Base-by-base conservation (phyloP, 257 asterid species). In the Nicotiana tabacum region DNA sequence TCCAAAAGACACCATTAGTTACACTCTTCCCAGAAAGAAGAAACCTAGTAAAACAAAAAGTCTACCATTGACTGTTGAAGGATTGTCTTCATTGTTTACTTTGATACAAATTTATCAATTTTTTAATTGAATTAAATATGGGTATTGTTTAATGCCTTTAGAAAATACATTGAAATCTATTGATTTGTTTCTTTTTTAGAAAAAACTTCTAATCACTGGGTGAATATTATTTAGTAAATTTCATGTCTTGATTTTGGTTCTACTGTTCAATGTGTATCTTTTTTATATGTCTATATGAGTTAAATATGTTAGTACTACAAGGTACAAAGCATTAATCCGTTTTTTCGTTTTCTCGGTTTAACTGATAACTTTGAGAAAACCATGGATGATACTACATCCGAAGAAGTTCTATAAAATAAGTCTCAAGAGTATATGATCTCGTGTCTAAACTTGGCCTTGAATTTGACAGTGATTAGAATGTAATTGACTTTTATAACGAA, bases 401-500 rank as follows among this genome's bases (percentile, higher is more conserved):
- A 12, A 58, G 27, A 58, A 18, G 24, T 18, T 17, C 10, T 6
- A 58, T 29, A 58, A 58, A 58, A 9, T 58, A 58, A 58, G 27
- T n/a, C 4, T 18, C 4, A n/a, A 58, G 10, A n/a, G 65, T 58
- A 58, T 58, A 11, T 58, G 29, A 58, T 58, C 65, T 58, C 18
- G 65, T 18, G 29, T 9, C 27, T 58, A 57, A 57, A 55, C 60
- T 55, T 55, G 60, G 17, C 0, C 60, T 55, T 4, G 60, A 55
- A 5, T 17, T 18, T 18, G 10, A 57, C 24, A 18, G 4, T 9
- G 8, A 57, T 17, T 24, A 17, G 10, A 7, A 57, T 18, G 21
- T 1, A 57, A 57, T 57, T 15, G 18, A 57, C 60, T 57, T 18
- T 17, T 91, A 90, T 81, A 92, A 90, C 85, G 82, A 89, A 5